Conservation (phyloP, 345 rosid genomes). For the sweet orange (Citrus sinensis) region DNA sequence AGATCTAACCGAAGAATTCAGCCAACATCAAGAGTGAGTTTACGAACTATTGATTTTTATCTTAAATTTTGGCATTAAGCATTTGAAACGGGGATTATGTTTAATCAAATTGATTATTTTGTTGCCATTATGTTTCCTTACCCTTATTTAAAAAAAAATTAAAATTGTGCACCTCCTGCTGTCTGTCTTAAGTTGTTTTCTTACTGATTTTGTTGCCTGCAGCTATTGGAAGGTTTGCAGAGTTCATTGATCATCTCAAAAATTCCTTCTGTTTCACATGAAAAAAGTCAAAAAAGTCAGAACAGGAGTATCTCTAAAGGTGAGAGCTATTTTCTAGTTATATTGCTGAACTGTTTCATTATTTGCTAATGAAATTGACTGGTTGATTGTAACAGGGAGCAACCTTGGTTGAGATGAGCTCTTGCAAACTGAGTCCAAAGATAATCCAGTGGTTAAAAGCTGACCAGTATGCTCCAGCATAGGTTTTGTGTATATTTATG, state of each 20-base stretch:
- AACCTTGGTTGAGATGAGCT: constrained; percentile 38
- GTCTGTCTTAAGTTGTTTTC: background rate
- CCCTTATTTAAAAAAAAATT: background rate
- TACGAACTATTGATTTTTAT: background rate
- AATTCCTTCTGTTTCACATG: constrained; percentile 71
- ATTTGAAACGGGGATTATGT: background rate
- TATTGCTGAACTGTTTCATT: constrained; percentile 1
- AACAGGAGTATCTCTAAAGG: constrained; percentile 45
- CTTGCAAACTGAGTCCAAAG: background rate
- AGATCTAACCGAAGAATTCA: constrained; percentile 90
- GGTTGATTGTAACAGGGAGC: constrained; percentile 50
- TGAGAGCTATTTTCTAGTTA: constrained; percentile 4
- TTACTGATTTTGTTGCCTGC: constrained; percentile 9
- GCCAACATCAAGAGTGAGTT: constrained; percentile 96
- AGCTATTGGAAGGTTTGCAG: constrained; percentile 96
- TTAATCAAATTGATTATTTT: background rate
- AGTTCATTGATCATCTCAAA: constrained; percentile 79
- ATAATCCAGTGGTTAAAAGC: constrained; percentile 17
- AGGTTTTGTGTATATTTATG: constrained; percentile 46
- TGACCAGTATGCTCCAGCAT: constrained; percentile 17
- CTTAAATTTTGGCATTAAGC: background rate
- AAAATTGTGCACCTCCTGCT: background rate
- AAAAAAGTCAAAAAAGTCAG: constrained; percentile 56
- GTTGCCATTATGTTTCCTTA: background rate
- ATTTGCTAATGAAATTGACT: constrained; percentile 11